phyloP scores from a whole-genome alignment of 495 filamentous ascomycete genomes.

The Oidiodendron maius region DNA sequence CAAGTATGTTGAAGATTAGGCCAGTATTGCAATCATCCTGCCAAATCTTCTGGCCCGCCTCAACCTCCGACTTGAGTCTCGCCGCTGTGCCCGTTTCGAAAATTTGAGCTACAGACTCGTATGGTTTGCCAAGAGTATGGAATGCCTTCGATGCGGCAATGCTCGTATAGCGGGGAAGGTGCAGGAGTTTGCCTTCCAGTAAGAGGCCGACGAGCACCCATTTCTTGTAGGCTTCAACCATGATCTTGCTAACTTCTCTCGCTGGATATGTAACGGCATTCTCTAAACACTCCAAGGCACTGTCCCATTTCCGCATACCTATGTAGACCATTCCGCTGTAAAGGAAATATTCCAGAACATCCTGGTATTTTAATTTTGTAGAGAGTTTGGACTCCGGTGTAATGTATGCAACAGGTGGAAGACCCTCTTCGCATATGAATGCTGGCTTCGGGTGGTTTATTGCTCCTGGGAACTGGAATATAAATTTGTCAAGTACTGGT shows the following conservation, averaged over 20 bases:
- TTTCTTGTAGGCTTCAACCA: constrained; percentile 90
- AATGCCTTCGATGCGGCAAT: constrained; percentile 48
- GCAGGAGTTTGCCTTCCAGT: constrained; percentile 55
- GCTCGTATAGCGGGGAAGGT: constrained; percentile 31
- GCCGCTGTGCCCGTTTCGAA: constrained; percentile 57
- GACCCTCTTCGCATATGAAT: constrained; percentile 18
- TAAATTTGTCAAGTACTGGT: constrained; percentile 62
- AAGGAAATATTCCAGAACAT: constrained; percentile 73
- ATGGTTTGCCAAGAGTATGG: constrained; percentile 58
- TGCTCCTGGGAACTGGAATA: constrained; percentile 57
- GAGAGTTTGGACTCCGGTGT: constrained; percentile 53
- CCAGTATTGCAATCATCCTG: constrained; percentile 42
- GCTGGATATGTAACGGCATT: constrained; percentile 61
- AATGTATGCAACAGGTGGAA: constrained; percentile 39
- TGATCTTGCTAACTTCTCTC: constrained; percentile 60
- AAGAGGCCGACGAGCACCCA: constrained; percentile 79
- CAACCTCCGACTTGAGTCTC: constrained; percentile 52
- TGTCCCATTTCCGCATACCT: constrained; percentile 61
- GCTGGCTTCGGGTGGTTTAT: constrained; percentile 22
- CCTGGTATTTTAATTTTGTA: constrained; percentile 43
- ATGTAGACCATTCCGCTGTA: constrained; percentile 76
- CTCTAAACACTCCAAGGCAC: constrained; percentile 65
- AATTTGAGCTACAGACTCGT: constrained; percentile 58
- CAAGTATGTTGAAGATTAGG: constrained; percentile 40
- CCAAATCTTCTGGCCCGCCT: constrained; percentile 53